Conservation (phyloP, 2,329 filamentous ascomycete species). For the Neonectria punicea region DNA sequence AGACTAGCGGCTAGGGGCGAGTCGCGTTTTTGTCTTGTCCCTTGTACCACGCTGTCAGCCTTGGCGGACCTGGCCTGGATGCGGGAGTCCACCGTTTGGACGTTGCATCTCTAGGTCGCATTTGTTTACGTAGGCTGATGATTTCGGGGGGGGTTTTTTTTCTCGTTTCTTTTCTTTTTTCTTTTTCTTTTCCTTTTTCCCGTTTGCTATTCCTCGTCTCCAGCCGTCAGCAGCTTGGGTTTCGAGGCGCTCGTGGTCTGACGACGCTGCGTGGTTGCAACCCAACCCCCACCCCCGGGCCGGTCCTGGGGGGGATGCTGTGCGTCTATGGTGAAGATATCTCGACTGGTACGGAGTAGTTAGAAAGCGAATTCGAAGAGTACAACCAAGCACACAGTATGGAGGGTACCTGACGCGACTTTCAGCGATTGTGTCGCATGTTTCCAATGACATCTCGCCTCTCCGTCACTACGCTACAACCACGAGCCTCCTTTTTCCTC, state of each 20-base stretch:
- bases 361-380: background rate
- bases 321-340: conserved; percentile 12
- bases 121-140: background rate
- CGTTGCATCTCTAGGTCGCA: background rate
- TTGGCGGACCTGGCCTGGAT: background rate
- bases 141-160: background rate
- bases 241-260: background rate
- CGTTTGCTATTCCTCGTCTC: background rate
- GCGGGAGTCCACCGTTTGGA: background rate
- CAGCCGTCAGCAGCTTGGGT: background rate
- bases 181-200: background rate
- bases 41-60: background rate
- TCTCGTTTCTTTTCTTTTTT: background rate
- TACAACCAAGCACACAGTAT: conserved; percentile 6
- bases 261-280: conserved; percentile 4
- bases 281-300: conserved; percentile 9
- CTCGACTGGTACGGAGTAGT: background rate
- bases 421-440: background rate
- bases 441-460: background rate
- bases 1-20: conserved; percentile 5
- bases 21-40: conserved; percentile 1
- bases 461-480: too few species aligned
- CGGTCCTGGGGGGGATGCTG: background rate
- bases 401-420: background rate
- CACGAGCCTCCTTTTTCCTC: background rate